phyloP scores from a whole-genome alignment of 2,329 filamentous ascomycete species.

The Venturia oleaginea region DNA sequence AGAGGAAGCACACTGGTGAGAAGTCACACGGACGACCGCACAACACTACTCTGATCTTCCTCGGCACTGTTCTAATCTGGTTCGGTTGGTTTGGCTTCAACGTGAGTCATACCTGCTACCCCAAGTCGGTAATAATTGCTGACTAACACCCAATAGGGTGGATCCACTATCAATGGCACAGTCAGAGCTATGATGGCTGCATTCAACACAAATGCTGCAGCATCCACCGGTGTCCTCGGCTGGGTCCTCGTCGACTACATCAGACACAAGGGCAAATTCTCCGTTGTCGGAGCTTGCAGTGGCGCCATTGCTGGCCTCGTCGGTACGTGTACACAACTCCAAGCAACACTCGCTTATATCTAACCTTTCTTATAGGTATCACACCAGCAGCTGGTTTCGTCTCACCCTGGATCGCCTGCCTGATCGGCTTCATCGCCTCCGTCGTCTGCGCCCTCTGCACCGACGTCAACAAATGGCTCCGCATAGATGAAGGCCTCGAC shows the following conservation, averaged over 20 bases:
- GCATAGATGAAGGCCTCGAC: constrained; percentile 49
- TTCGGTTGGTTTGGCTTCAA: constrained; percentile 55
- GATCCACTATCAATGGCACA: constrained; percentile 44
- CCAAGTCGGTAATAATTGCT: not conserved
- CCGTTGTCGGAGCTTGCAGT: constrained; percentile 47
- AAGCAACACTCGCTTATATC: not conserved
- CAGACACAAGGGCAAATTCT: constrained; percentile 43
- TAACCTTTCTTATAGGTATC: constrained; percentile 25
- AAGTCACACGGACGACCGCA: constrained; percentile 48
- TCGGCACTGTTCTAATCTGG: constrained; percentile 58
- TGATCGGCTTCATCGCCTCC: constrained; percentile 48
- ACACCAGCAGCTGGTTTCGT: constrained; percentile 48
- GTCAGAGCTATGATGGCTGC: constrained; percentile 46
- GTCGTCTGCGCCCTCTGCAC: constrained; percentile 41
- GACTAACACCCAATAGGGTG: constrained; percentile 26
- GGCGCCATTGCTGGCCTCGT: constrained; percentile 51
- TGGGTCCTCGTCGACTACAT: constrained; percentile 47
- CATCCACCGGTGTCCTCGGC: constrained; percentile 44
- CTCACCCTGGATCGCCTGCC: constrained; percentile 43
- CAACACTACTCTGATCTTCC: constrained; percentile 54
- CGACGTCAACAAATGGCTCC: constrained; percentile 44
- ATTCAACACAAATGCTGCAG: constrained; percentile 51
- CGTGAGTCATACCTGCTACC: constrained; percentile 19
- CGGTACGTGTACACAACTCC: constrained; percentile 22
- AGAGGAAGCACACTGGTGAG: constrained; percentile 42